phyloP scores from a whole-genome alignment of 2,329 filamentous ascomycete species.

The Macrophomina tecta region DNA sequence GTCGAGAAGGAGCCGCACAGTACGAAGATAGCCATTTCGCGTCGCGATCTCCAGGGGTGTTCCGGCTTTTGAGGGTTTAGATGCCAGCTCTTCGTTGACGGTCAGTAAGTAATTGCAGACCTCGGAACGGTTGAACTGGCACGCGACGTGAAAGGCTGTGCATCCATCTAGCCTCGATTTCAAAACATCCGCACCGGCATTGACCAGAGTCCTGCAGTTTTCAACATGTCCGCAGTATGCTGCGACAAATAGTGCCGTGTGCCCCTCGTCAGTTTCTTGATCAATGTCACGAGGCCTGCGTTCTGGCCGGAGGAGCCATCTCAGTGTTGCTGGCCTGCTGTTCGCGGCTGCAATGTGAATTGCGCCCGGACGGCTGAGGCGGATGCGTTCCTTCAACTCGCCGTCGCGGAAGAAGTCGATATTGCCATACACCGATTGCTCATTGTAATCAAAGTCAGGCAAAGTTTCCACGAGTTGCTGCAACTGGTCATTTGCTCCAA shows the following conservation, averaged over 20 bases:
- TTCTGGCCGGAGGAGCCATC: neutral
- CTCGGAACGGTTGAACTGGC: neutral
- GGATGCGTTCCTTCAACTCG: neutral
- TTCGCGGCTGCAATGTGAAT: neutral
- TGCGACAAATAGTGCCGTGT: neutral
- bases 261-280: neutral
- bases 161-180: neutral
- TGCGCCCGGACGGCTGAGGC: neutral
- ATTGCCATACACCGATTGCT: neutral
- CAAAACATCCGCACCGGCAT: neutral
- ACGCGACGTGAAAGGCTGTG: neutral
- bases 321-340: neutral
- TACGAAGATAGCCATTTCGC: neutral
- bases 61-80: rapidly evolving
- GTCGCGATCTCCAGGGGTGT: neutral
- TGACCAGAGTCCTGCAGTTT: neutral
- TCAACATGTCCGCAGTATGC: neutral
- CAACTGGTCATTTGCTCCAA: neutral
- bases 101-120: neutral
- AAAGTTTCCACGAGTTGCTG: neutral
- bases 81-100: neutral
- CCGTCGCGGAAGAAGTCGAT: neutral
- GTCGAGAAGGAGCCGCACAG: neutral
- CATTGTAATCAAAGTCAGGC: neutral
- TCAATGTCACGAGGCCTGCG: neutral